Evolutionary conservation across 257 asterid species (phyloP), one percentile per base, ranked within the genome.

Genomic region (Solanum virginianum): DNA sequence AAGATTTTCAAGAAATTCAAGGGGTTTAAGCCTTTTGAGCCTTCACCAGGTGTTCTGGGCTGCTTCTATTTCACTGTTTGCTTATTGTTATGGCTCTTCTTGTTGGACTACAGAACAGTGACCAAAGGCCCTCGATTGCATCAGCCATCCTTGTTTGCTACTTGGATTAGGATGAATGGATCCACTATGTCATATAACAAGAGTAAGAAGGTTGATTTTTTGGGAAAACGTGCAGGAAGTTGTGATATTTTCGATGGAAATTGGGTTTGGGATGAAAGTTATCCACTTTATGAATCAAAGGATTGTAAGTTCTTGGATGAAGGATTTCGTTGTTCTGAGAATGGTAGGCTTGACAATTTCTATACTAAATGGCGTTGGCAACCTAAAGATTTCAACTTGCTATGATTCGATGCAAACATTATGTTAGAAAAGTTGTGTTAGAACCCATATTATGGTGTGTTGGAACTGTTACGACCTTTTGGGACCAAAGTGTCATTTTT

Each of bases 281-380:
- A 93, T 86, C 98, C 98, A 0, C 92, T 95, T 26, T 95, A 95
- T 85, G 88, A 89, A 79, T 65, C 98, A 10, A 80, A 85, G 71
- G 94, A 93, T 85, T 95, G 98, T 86, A 69, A 86, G 88, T 94
- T 94, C 85, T 29, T 92, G 81, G 98, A 94, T 88, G 91, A 32
- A 49, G 98, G 98, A 0, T 94, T 95, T 87, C 88, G 96, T 49
- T 95, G 98, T 81, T 84, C 88, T 65, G 92, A 94, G 71, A 95
- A 95, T 89, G 98, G 97, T 1, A 87, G 98, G 89, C 95, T 94
- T 82, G 98, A 95, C 88, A 17, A 82, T 18, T 90, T 91, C 89
- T 95, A 91, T 51, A 90, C 98, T 55, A 91, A 95, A 88, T 95
- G 98, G 98, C 90, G 98, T 6, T 95, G 98, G 98, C 96, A 94